Evolutionary conservation across 129 eudicot genomes (phyloP), one percentile per base, ranked within the genome.

Genomic region (Scalesia atractyloides): DNA sequence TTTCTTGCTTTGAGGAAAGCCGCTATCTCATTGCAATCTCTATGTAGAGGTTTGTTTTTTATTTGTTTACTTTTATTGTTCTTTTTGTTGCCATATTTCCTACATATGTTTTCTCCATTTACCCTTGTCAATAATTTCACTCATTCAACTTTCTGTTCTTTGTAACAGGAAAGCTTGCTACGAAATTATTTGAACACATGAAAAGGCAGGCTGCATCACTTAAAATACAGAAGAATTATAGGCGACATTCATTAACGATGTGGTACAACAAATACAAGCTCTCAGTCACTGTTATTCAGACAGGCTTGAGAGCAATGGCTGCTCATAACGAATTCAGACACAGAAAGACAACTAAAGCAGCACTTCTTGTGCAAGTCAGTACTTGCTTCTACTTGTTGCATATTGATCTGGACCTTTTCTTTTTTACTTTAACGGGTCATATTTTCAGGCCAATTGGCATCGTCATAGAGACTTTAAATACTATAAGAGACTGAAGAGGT

Each of bases 381-480:
- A 30, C 70, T 48, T 69, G 71, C 41, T 72, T 14, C 62, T 34
- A 43, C 46, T 24, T 78, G 17, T 52, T 57, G 57, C 51, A 67
- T 60, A 63, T 62, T 54, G 15, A 39, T 79, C 52, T 18, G 34
- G 57, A 44, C 14, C 0, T 60, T 58, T 73, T 58, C 17, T 64
- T 41, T 60, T 64, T 30, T 49, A 14, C 49, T 49, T 53, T 78
- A 69, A 75, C 17, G 43, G 69, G 39, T 12, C 15, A 36, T 66
- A 65, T 36, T 71, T 80, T 78, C 91, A 94, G 99, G 92, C 97
- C 47, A 80, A 81, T 51, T 90, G 96, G 97, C 93, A 81, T 69
- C 82, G 97, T 77, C 89, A 94, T 75, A 82, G 87, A 81, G 91
- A 82, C 56, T 80, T 66, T 71, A 77, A 85, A 34, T 86, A 88